phyloP scores from a whole-genome alignment of 768 basidiomycete species.

The Lentinula raphanica region DNA sequence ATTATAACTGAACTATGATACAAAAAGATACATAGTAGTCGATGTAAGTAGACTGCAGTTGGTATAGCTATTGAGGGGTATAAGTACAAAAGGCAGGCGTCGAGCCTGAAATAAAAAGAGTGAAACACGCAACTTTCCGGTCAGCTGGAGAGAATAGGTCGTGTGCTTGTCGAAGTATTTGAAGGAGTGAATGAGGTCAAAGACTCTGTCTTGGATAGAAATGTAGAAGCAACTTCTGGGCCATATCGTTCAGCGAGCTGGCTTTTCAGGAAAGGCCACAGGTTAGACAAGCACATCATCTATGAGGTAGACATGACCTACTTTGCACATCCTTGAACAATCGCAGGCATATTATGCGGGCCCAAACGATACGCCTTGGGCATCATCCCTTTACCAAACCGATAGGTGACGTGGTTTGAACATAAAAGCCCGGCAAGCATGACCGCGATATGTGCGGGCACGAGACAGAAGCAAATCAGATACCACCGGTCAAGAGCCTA shows the following conservation, averaged over 20 bases:
- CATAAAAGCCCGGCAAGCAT: conserved; percentile 65
- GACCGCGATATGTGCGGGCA: conserved; percentile 60
- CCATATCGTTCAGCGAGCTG: conserved; percentile 76
- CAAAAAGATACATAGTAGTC: no score
- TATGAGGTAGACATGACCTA: conserved; percentile 25
- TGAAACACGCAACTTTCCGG: neutral
- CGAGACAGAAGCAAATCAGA: conserved; percentile 56
- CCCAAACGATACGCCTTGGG: conserved; percentile 78
- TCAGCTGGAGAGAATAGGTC: neutral
- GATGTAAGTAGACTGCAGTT: no score
- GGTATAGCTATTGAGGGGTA: no score
- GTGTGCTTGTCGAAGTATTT: conserved; percentile 16
- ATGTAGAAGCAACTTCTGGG: conserved; percentile 44
- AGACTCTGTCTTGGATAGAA: neutral
- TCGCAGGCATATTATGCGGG: conserved; percentile 69
- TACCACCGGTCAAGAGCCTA: conserved; percentile 52
- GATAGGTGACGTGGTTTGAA: conserved; percentile 80
- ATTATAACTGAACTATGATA: no score
- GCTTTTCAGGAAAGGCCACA: conserved; percentile 25
- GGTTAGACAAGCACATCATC: no score
- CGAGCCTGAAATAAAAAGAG: no score
- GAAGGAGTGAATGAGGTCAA: neutral
- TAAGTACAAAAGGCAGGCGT: no score
- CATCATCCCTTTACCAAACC: conserved; percentile 87
- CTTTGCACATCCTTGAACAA: conserved; percentile 84